Evolutionary conservation across 768 basidiomycete species (phyloP), one percentile per base, ranked within the genome.

Genomic region (Suillus bovinus): DNA sequence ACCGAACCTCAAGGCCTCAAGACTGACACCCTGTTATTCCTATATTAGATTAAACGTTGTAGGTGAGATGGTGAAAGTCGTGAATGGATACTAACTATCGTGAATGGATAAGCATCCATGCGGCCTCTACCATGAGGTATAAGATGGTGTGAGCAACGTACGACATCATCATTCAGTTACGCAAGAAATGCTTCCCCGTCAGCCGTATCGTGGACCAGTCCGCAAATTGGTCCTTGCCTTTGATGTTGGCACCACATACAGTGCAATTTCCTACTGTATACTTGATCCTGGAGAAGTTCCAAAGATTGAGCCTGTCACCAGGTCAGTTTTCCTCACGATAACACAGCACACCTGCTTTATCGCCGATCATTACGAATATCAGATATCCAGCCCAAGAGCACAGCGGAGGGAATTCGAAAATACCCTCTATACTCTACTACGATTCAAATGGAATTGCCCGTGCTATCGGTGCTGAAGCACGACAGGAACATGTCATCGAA

Each of bases 381-480:
- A 76, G 77, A 47, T 78, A 77, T 61, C 79, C 80, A 17, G 80
- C 79, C 0, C 80, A 81, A 62, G 78, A 81, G 53, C 73, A 76
- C 56, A 75, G 76, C 24, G 77, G 77, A 59, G 80, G 80, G 5
- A 78, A 79, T 58, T 79, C 76, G 56, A 83, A 83, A 67, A 81
- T 83, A 59, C 83, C 82, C 5, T 79, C 80, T 29, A 74, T 83
- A 58, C 63, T 83, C 14, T 84, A 79, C 66, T 84, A 84, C 61
- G 78, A 81, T 60, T 65, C 72, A 38, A 64, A 68, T 9, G 82
- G 82, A 0, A 64, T 65, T 0, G 74, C 80, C 20, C 72, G 74
- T 55, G 79, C 81, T 7, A 75, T 78, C 36, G 82, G 82, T 24
- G 81, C 81, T 16, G 82, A 83, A 67, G 78, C 82, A 1, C 69